These are phyloP conservation scores for Amanita inopinata DNA, from an alignment of 768 basidiomycete genomes.

Conservation along the genomic window DNA sequence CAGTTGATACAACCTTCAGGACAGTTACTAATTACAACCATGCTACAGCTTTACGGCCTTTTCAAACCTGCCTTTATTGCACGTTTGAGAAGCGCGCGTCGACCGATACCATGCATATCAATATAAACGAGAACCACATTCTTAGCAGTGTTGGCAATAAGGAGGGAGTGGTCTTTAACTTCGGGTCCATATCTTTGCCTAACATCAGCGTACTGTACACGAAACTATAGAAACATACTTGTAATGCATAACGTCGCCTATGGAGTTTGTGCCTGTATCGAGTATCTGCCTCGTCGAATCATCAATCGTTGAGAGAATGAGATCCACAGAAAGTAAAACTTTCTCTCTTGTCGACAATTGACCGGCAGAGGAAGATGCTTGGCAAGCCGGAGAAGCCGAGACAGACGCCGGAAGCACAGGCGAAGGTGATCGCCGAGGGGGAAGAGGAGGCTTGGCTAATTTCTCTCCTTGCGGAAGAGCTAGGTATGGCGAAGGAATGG, in stretches of 20 bases:
- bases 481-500: neutral
- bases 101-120: slow-evolving; percentile 63
- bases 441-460: slow-evolving; percentile 24
- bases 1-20: no score
- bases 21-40: no score
- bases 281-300: slow-evolving; percentile 44
- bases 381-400: slow-evolving; percentile 4
- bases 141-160: slow-evolving; percentile 54
- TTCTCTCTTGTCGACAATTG: slow-evolving; percentile 34
- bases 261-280: slow-evolving; percentile 35
- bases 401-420: slow-evolving; percentile 26
- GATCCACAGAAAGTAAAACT: slow-evolving; percentile 52
- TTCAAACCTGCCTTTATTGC: no score
- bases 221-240: no score
- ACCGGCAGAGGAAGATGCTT: neutral
- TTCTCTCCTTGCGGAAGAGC: neutral
- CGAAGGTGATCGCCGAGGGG: slow-evolving; percentile 22
- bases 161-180: slow-evolving; percentile 46
- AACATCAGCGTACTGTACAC: no score
- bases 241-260: slow-evolving; percentile 45
- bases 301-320: slow-evolving; percentile 56
- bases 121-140: slow-evolving; percentile 74
- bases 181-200: slow-evolving; percentile 55
- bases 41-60: no score
- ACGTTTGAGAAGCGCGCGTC: slow-evolving; percentile 56